phyloP scores from a whole-genome alignment of 257 asterid species.

The Galeopsis tetrahit region DNA sequence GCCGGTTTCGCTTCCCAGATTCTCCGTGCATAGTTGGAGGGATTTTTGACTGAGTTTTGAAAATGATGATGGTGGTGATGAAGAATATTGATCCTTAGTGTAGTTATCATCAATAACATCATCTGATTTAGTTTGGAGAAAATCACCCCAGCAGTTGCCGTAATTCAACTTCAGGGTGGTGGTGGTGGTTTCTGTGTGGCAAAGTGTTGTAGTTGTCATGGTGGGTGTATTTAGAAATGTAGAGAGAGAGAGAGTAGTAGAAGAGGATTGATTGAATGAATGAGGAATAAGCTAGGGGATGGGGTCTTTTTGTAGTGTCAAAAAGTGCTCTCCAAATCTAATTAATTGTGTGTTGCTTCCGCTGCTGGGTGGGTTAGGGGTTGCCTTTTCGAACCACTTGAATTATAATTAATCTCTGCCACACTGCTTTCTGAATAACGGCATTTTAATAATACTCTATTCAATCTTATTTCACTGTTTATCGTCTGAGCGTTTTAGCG shows the following conservation, averaged over 20 bases:
- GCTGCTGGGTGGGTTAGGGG: slow-evolving; percentile 22
- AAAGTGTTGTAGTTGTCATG: slow-evolving; percentile 68
- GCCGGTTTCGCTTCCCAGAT: slow-evolving; percentile 84
- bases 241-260: slow-evolving; percentile 33
- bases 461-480: too few relatives aligned
- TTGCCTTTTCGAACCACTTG: slow-evolving; percentile 64
- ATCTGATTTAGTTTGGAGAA: slow-evolving; percentile 40
- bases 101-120: not conserved
- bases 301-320: slow-evolving; percentile 74
- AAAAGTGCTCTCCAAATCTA: slow-evolving; percentile 47
- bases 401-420: slow-evolving; percentile 42
- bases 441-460: too few relatives aligned
- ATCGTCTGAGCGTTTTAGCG: too few relatives aligned
- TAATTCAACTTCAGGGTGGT: slow-evolving; percentile 47
- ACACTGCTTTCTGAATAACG: slow-evolving; percentile 10
- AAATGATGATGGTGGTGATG: slow-evolving; percentile 39
- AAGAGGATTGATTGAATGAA: slow-evolving; percentile 40
- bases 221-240: not conserved
- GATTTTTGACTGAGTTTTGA: slow-evolving; percentile 54
- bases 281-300: slow-evolving; percentile 59
- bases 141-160: slow-evolving; percentile 51
- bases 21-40: slow-evolving; percentile 81
- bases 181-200: slow-evolving; percentile 59
- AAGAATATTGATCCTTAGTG: not conserved
- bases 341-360: slow-evolving; percentile 21